Base-by-base conservation (phyloP, 2,329 filamentous ascomycete genomes). In the Aspergillus arachidicola region DNA sequence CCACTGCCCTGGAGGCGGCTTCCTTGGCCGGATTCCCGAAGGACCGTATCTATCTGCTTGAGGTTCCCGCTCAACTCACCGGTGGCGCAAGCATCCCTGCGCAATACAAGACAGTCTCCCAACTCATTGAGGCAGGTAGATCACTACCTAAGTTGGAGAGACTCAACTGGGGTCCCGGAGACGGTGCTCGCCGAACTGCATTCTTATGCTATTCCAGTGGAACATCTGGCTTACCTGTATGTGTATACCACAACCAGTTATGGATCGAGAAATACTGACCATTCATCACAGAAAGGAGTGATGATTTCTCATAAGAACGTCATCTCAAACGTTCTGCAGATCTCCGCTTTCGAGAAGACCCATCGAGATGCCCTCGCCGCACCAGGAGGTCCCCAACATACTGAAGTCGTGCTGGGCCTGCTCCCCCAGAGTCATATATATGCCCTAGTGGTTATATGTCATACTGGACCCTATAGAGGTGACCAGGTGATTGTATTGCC, bases 371-470 rank as follows among this genome's bases (percentile, higher is more conserved):
- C 46, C 2, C 58, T 69, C 32, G 66, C 57, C 12, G 46, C 63
- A 69, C 71, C 64, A 68, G 85, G 68, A 72, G 81, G 51, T 71
- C 78, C 62, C 79, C 43, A 89, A 85, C 50, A 84, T 67, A 83
- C 78, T 0, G 86, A 88, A 58, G 81, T 85, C 23, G 79, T 76
- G 2, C 83, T 94, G 0, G 91, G 91, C 6, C 81, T 94, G n/a
- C 81, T 94, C 0, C 91, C 91, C 0, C 87, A 93, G 72, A 93
- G 90, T 68, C 92, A 96, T 71, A 95, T 95, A 66, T 96, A 94
- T 75, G 87, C 87, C 4, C 80, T 95, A 41, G 86, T 93, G 6
- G 86, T 93, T 19, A 86, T 93, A 63, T 87, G 86, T 48, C 88
- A 92, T 74, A 78, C 82, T 1, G 84, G 84, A 30, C 81, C 87